Evolutionary conservation across 164 flowering plant genomes (phyloP).

Genomic region (Vitis amurensis): DNA sequence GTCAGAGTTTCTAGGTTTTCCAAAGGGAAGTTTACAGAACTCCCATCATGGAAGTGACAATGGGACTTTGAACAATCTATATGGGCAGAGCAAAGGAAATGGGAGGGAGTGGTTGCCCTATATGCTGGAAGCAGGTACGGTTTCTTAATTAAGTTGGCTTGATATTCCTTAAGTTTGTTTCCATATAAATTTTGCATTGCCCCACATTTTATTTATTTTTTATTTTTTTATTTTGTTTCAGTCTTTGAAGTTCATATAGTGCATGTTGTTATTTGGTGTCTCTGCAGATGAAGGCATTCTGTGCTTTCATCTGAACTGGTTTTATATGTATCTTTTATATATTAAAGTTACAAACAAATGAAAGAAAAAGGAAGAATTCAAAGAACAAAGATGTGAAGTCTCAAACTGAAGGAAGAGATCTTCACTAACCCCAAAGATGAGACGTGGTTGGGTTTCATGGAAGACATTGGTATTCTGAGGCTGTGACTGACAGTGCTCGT

Average conservation of each 20-base stretch:
- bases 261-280: neutral
- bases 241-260: neutral
- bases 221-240: neutral
- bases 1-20: slow-evolving; percentile 20
- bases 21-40: slow-evolving; percentile 18
- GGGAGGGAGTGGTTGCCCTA: slow-evolving; percentile 33
- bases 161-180: neutral
- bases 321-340: neutral
- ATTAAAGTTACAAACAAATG: neutral
- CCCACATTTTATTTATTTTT: neutral
- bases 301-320: neutral
- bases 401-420: neutral
- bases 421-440: neutral
- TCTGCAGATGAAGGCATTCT: neutral
- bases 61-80: slow-evolving; percentile 13
- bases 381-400: neutral
- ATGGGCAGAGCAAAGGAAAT: slow-evolving; percentile 23
- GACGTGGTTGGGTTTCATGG: too few species aligned
- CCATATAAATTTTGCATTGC: neutral
- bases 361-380: neutral
- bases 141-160: slow-evolving; percentile 2
- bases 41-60: slow-evolving; percentile 16
- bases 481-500: too few species aligned
- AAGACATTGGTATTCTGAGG: too few species aligned
- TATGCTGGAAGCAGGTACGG: slow-evolving; percentile 42